Evolutionary conservation across 2,329 filamentous ascomycete genomes (phyloP).

Genomic region (Epichloe hybrida): DNA sequence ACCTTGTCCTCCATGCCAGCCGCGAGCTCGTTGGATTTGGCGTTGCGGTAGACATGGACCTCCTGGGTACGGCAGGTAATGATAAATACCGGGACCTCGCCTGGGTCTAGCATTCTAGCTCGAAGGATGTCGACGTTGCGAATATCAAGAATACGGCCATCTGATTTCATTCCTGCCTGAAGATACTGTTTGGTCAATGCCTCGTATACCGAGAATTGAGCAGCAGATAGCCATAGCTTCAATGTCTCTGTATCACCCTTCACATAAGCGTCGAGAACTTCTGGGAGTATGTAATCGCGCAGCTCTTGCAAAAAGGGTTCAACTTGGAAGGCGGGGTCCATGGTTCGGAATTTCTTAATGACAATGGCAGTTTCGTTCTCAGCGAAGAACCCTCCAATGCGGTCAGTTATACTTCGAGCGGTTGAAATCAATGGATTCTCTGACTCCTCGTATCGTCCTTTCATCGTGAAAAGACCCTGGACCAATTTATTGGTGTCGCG

Average conservation of each 20-base stretch:
- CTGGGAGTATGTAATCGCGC: conserved; percentile 93
- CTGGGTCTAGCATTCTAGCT: conserved; percentile 69
- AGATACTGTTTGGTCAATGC: conserved; percentile 96
- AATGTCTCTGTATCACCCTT: conserved; percentile 86
- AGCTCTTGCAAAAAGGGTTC: conserved; percentile 92
- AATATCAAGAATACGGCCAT: conserved; percentile 91
- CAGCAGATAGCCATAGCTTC: conserved; percentile 90
- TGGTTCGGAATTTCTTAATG: conserved; percentile 93
- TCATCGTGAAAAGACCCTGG: conserved; percentile 76
- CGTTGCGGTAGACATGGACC: conserved; percentile 90
- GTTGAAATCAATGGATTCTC: conserved; percentile 93
- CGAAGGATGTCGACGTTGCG: conserved; percentile 79
- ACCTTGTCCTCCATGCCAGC: conserved; percentile 99
- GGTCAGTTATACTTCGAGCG: conserved; percentile 85
- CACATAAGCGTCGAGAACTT: conserved; percentile 94
- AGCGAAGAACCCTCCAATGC: conserved; percentile 88
- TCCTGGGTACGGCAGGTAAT: conserved; percentile 94
- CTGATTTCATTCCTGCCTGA: conserved; percentile 81
- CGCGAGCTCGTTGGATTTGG: conserved; percentile 77
- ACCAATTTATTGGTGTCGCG: conserved; percentile 79
- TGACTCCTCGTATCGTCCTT: conserved; percentile 83
- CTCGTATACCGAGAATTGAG: conserved; percentile 92
- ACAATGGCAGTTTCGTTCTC: conserved; percentile 97
- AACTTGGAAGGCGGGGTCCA: conserved; percentile 89
- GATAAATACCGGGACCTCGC: conserved; percentile 89